phyloP scores from a whole-genome alignment of 345 rosid species.

The Hirschfeldia incana region DNA sequence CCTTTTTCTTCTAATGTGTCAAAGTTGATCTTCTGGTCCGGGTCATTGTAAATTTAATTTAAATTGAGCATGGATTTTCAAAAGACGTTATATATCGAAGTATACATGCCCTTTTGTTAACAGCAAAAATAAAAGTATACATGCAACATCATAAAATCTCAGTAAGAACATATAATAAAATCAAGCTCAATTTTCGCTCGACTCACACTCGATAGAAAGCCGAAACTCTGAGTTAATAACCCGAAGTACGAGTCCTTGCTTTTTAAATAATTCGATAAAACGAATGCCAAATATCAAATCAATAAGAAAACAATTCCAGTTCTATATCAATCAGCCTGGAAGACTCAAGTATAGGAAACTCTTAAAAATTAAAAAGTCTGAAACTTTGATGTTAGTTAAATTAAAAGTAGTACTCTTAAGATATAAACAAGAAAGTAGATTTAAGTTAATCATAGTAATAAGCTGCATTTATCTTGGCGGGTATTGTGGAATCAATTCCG shows the following conservation, averaged over 20 bases:
- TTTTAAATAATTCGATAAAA: not conserved
- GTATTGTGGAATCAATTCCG: not conserved
- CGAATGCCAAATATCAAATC: not conserved
- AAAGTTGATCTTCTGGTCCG: not conserved
- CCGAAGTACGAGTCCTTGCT: not conserved
- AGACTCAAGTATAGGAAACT: not conserved
- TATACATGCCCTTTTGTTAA: not conserved
- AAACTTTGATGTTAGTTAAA: not conserved
- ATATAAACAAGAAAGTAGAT: not conserved
- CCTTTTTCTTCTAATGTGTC: not conserved
- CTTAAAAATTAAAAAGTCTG: not conserved
- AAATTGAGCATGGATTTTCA: not conserved
- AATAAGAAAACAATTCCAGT: not conserved
- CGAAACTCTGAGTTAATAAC: not conserved
- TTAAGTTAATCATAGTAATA: not conserved
- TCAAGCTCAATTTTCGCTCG: not conserved
- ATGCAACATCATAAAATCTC: not conserved
- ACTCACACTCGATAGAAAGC: not conserved
- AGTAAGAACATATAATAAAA: not conserved
- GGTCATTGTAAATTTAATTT: not conserved
- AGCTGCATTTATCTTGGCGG: not conserved
- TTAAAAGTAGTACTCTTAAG: not conserved
- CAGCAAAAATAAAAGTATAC: not conserved
- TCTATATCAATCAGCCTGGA: not conserved
- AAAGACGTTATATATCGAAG: constrained; percentile 3